Base-by-base conservation (phyloP, 2,329 filamentous ascomycete species). In the Fusarium citri region DNA sequence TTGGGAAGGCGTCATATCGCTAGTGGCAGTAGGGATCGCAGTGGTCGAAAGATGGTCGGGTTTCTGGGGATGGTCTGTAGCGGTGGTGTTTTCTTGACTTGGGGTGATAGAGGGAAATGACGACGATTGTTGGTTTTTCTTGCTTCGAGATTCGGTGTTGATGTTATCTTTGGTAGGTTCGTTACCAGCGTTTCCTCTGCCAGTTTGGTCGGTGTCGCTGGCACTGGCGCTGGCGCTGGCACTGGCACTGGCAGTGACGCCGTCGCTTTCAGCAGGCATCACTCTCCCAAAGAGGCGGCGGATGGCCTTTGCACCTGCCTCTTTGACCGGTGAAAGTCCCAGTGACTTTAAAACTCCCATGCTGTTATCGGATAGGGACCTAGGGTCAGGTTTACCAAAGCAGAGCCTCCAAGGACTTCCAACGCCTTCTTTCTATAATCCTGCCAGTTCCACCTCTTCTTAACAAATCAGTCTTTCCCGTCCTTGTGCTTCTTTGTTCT, bases 281-380 rank as follows among this genome's bases (percentile, higher is more conserved):
- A 60, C 65, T 41, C 76, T 73, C 12, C 76, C 72, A 63, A 80
- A 76, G 55, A 78, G 68, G 59, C 72, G 75, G 22, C 78, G 78
- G 20, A 80, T 57, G 34, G 73, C 72, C 48, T 71, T 76, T 31
- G 74, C 66, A 42, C 74, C 66, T 76, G 74, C 76, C 58, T 72
- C 72, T 62, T 72, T 78, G 71, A 76, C 76, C 55, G 73, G 72
- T 64, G 73, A 76, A 69, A 78, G 71, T 45, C 76, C 69, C 11
- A 78, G 55, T 48, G 73, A 75, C 65, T 77, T 78, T 54, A 77
- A 55, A 47, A 76, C 70, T 43, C 74, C 60, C 71, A 78, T 78
- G 12, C 23, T 51, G 40, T 64, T 46, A 53, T 31, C 45, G 41
- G 15, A 43, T 22, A 31, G 16, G 20, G 20, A 30, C 28, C 28